Evolutionary conservation across 176 grass and related monocot genomes (phyloP).

Genomic region (Oryza meridionalis): DNA sequence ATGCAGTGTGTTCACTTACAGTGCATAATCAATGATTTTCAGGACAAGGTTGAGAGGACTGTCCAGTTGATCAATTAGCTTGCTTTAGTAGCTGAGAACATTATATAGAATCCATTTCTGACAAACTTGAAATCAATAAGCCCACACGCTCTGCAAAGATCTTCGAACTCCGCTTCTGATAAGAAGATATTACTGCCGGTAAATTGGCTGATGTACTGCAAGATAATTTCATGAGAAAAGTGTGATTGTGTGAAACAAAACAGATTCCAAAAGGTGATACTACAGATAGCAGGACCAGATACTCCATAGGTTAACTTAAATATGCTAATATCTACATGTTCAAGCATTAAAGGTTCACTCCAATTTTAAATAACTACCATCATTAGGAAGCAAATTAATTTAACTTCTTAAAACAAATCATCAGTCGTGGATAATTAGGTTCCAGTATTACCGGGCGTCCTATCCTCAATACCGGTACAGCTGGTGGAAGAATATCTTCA

Average conservation of each 20-base stretch:
- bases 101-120: constrained; percentile 76
- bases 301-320: constrained; percentile 6
- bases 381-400: not conserved
- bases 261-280: constrained; percentile 28
- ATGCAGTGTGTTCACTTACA: not conserved
- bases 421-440: constrained; percentile 7
- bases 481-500: constrained; percentile 59
- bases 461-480: constrained; percentile 54
- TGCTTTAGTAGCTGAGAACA: constrained; percentile 84
- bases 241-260: not conserved
- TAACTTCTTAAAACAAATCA: constrained; percentile 15
- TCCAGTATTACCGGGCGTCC: constrained; percentile 63
- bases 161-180: constrained; percentile 78
- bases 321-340: not conserved
- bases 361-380: not conserved
- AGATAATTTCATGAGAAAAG: constrained; percentile 26
- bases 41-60: not conserved
- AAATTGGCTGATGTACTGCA: constrained; percentile 66
- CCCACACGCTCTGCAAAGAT: constrained; percentile 83
- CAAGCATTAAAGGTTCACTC: not conserved
- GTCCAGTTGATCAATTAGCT: constrained; percentile 10
- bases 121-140: constrained; percentile 70
- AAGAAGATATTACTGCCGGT: constrained; percentile 68
- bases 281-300: constrained; percentile 18
- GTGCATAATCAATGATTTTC: not conserved